Evolutionary conservation across 2,329 filamentous ascomycete species (phyloP).

Genomic region (Xylaria sp.): DNA sequence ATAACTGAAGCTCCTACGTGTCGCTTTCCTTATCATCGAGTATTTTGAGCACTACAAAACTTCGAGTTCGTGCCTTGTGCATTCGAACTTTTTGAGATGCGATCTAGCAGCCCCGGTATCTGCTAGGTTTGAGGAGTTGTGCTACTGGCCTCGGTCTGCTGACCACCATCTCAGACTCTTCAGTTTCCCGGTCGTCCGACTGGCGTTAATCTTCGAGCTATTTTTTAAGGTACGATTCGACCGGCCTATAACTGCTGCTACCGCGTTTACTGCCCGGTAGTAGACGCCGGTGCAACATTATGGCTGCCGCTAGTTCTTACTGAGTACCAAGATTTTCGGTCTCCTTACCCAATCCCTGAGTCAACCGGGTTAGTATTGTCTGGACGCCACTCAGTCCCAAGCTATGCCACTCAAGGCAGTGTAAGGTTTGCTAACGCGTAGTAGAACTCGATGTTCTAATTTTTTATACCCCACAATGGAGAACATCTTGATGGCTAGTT

Average conservation of each 20-base stretch:
- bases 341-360: constrained; percentile 6
- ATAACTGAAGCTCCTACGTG: not conserved
- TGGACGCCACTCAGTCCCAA: not conserved
- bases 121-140: not conserved
- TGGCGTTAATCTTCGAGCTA: constrained; percentile 4
- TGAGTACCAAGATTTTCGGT: constrained; percentile 1
- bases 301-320: constrained; percentile 19
- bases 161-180: constrained; percentile 17
- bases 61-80: not conserved
- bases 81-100: not conserved
- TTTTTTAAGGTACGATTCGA: constrained; percentile 19
- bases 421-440: not conserved
- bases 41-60: not conserved
- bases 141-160: constrained; percentile 3
- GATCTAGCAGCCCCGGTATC: not conserved
- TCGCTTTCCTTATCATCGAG: not conserved
- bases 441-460: not conserved
- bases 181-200: not conserved
- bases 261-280: constrained; percentile 17
- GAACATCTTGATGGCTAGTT: not conserved
- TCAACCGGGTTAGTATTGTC: not conserved
- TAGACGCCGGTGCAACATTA: constrained; percentile 27
- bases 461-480: not conserved
- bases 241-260: not conserved
- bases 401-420: constrained; percentile 1